phyloP scores from a whole-genome alignment of 179 eudicot species.

The Gypsophila paniculata region DNA sequence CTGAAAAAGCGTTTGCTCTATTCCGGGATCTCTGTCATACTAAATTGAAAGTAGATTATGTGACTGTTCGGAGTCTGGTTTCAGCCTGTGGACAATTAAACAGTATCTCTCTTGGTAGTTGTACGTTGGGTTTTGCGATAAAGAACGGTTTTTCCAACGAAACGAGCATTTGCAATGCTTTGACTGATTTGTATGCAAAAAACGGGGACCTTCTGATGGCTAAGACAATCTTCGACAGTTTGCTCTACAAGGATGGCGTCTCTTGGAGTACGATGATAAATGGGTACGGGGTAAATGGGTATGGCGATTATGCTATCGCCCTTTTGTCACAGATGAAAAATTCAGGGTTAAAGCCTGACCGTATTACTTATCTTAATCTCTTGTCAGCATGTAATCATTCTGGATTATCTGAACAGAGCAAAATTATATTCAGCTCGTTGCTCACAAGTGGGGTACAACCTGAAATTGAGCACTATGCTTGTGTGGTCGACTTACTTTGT shows the following conservation, averaged over 20 bases:
- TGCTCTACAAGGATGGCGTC: slow-evolving; percentile 41
- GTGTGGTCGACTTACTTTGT: slow-evolving; percentile 63
- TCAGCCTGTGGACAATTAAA: slow-evolving; percentile 49
- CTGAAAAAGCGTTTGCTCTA: slow-evolving; percentile 30
- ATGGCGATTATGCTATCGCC: slow-evolving; percentile 40
- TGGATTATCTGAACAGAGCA: slow-evolving; percentile 50
- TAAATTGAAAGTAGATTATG: slow-evolving; percentile 38
- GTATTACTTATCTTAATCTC: slow-evolving; percentile 44
- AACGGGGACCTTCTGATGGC: slow-evolving; percentile 48
- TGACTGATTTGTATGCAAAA: slow-evolving; percentile 55
- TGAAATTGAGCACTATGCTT: slow-evolving; percentile 47
- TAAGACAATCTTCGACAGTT: slow-evolving; percentile 40
- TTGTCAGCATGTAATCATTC: slow-evolving; percentile 71
- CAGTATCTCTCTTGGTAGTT: slow-evolving; percentile 26
- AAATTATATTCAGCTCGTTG: slow-evolving; percentile 44
- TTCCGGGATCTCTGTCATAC: slow-evolving; percentile 38
- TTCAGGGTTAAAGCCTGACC: slow-evolving; percentile 41
- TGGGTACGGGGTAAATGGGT: slow-evolving; percentile 56
- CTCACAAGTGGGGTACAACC: slow-evolving; percentile 34
- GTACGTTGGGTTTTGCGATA: slow-evolving; percentile 32
- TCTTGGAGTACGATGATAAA: slow-evolving; percentile 69
- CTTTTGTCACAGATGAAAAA: slow-evolving; percentile 47
- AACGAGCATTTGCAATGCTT: slow-evolving; percentile 39
- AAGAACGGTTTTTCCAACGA: slow-evolving; percentile 43
- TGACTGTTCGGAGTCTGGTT: slow-evolving; percentile 48